phyloP scores from a whole-genome alignment of 2,329 filamentous ascomycete genomes.

The Xylaria sp. region DNA sequence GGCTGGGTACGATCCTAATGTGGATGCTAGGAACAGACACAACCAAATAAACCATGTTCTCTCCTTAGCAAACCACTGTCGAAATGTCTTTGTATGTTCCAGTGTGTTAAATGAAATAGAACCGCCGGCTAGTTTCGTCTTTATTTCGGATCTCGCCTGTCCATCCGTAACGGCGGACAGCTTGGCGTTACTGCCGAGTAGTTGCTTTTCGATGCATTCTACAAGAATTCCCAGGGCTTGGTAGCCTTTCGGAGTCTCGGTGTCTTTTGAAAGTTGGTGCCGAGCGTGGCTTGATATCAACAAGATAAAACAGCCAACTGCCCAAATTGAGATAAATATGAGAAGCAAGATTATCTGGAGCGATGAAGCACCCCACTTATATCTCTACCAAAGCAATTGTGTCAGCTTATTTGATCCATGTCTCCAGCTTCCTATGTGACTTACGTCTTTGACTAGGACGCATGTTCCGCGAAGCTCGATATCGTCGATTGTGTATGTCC shows the following conservation, averaged over 20 bases:
- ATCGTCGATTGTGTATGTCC: neutral
- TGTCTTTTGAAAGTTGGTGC: neutral
- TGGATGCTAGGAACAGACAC: neutral
- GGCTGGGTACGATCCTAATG: neutral
- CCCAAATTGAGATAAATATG: constrained; percentile 1
- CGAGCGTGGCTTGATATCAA: neutral
- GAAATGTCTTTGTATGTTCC: neutral
- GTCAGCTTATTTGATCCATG: constrained; percentile 1
- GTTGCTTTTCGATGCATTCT: constrained; percentile 4
- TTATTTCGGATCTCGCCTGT: constrained; percentile 2
- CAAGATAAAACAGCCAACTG: constrained; percentile 4
- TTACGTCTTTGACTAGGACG: constrained; percentile 12
- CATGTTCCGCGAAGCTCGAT: neutral
- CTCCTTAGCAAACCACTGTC: constrained; percentile 14
- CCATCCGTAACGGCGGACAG: constrained; percentile 1
- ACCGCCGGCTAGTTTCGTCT: neutral
- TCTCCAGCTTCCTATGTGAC: neutral
- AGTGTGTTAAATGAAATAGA: constrained; percentile 8
- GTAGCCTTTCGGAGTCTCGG: constrained; percentile 6
- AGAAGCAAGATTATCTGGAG: constrained; percentile 1
- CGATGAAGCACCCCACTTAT: constrained; percentile 19
- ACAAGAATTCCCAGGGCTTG: constrained; percentile 18
- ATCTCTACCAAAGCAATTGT: constrained; percentile 7
- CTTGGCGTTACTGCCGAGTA: constrained; percentile 1
- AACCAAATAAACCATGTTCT: constrained; percentile 8